A percentile compares a stretch with the other conserved stretches of the same genome.
These are phyloP conservation scores for Dissoconium aciculare DNA, from an alignment of 2,329 filamentous ascomycete genomes.

Conservation along the genomic window DNA sequence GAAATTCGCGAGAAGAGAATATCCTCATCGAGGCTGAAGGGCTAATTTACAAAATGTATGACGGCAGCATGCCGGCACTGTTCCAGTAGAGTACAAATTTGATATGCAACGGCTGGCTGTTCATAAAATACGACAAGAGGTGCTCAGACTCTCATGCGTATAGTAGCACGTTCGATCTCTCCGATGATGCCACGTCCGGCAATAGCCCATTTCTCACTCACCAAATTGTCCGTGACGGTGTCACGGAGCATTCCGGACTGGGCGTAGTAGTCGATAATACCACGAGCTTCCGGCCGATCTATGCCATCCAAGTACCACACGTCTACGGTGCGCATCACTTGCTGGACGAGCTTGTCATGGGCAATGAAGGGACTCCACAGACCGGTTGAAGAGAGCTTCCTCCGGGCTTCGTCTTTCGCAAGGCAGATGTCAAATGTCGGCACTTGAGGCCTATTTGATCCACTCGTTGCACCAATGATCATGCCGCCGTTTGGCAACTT, in stretches of 20 bases:
- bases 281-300: conserved; percentile 57
- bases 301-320: conserved; percentile 49
- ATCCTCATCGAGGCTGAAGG: too few species aligned
- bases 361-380: conserved; percentile 40
- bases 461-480: conserved; percentile 58
- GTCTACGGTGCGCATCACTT: conserved; percentile 29
- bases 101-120: too few species aligned
- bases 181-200: conserved; percentile 69
- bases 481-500: conserved; percentile 58
- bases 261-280: conserved; percentile 86
- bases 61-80: too few species aligned
- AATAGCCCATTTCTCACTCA: conserved; percentile 72
- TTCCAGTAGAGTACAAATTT: too few species aligned
- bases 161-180: conserved; percentile 60
- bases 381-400: too few species aligned
- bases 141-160: conserved; percentile 27
- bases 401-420: background rate
- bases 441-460: conserved; percentile 51
- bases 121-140: too few species aligned
- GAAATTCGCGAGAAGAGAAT: too few species aligned
- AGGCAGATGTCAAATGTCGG: conserved; percentile 44
- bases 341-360: conserved; percentile 37
- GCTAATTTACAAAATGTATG: too few species aligned
- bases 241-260: conserved; percentile 64
- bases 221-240: conserved; percentile 52